Percentiles rank a stretch among this genome's conserved stretches.
These are phyloP conservation scores for Fusarium sacchari DNA, from an alignment of 2,329 filamentous ascomycete species.

Conservation along the genomic window DNA sequence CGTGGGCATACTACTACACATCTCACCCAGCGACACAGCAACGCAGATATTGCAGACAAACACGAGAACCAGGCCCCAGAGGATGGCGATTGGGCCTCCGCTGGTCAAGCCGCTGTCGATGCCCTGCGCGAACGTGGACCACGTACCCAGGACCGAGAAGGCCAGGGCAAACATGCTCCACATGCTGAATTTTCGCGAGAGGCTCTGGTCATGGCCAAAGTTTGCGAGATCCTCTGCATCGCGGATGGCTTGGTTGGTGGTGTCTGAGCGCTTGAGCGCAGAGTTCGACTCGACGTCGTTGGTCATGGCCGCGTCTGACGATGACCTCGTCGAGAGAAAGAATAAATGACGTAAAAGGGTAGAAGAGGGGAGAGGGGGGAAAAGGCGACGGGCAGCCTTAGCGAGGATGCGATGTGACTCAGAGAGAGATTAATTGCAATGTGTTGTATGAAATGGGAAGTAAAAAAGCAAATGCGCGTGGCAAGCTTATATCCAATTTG, in stretches of 20 bases:
- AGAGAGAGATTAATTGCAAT: not conserved
- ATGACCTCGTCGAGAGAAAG: conserved; percentile 33
- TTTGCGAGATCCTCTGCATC: conserved; percentile 54
- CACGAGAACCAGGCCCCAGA: conserved; percentile 66
- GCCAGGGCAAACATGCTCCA: conserved; percentile 68
- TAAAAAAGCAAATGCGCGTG: not conserved
- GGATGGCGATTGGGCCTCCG: conserved; percentile 63
- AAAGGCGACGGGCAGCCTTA: conserved; percentile 40
- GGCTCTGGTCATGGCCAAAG: conserved; percentile 53
- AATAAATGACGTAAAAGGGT: conserved; percentile 11
- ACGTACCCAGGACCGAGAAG: conserved; percentile 67
- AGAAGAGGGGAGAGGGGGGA: not conserved
- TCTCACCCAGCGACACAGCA: conserved; percentile 64
- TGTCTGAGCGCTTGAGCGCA: conserved; percentile 37
- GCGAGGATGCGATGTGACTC: not conserved
- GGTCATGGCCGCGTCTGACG: conserved; percentile 40
- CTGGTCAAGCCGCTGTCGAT: conserved; percentile 61
- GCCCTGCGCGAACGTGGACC: conserved; percentile 65
- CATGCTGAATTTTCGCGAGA: conserved; percentile 60
- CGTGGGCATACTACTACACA: conserved; percentile 68
- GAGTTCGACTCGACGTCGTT: conserved; percentile 39
- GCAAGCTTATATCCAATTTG: conserved; percentile 29
- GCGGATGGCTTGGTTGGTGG: conserved; percentile 43
- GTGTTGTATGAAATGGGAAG: not conserved
- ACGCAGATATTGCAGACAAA: conserved; percentile 63